A percentile compares a stretch with the other conserved stretches of the same genome.
Conservation (phyloP, 495 filamentous ascomycete genomes). For the Neurospora sp. region DNA sequence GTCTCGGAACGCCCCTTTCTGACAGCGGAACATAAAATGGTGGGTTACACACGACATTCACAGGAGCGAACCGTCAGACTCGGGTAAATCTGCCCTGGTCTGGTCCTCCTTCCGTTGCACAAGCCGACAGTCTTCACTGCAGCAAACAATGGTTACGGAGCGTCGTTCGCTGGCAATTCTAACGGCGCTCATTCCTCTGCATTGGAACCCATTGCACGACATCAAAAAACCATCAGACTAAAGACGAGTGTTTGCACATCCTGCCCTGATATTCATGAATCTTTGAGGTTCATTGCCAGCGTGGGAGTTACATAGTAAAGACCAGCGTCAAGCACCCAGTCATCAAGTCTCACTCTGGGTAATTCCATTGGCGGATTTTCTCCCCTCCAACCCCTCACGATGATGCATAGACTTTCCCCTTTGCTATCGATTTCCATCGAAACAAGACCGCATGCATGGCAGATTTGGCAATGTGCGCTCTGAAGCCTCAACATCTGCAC, state of each 20-base stretch:
- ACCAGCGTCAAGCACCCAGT: too few relatives aligned
- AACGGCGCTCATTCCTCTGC: too few relatives aligned
- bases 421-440: not conserved
- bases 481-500: not conserved
- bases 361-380: not conserved
- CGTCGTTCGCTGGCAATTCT: too few relatives aligned
- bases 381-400: not conserved
- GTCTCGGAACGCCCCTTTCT: not conserved
- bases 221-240: too few relatives aligned
- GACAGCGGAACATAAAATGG: not conserved
- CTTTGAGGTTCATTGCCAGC: too few relatives aligned
- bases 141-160: not conserved
- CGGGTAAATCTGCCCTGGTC: not conserved
- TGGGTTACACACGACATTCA: not conserved
- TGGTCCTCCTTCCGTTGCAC: not conserved
- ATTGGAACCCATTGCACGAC: too few relatives aligned
- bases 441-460: not conserved
- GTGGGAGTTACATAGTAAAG: too few relatives aligned
- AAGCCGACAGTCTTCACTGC: not conserved
- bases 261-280: too few relatives aligned
- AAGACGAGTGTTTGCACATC: too few relatives aligned
- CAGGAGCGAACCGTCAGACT: not conserved
- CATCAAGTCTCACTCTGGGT: not conserved
- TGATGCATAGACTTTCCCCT: not conserved
- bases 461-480: not conserved